These are phyloP conservation scores for Hippophae rhamnoides DNA, from an alignment of 306 rosid genomes.

Conservation along the genomic window DNA sequence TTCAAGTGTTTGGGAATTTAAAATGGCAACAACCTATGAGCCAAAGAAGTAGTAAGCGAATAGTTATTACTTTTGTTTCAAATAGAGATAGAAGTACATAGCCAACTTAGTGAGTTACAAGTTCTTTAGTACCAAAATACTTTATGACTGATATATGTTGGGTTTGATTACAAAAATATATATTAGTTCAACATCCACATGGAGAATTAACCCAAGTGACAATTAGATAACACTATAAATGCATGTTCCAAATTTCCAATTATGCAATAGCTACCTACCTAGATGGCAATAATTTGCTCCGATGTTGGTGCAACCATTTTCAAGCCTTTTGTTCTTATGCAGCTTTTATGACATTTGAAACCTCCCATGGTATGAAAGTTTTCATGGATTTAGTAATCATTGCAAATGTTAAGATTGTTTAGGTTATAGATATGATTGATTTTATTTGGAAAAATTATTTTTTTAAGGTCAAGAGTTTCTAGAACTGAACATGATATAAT, in stretches of 20 bases:
- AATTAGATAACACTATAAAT: neutral
- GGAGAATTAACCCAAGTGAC: neutral
- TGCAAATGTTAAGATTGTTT: too few relatives aligned
- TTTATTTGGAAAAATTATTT: too few relatives aligned
- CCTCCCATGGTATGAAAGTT: conserved; percentile 33
- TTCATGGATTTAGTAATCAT: neutral
- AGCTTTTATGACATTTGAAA: conserved; percentile 35
- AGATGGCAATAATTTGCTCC: conserved; percentile 25
- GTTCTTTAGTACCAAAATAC: neutral
- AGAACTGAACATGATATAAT: too few relatives aligned
- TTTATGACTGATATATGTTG: neutral
- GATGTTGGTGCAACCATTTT: conserved; percentile 60
- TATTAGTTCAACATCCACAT: too few relatives aligned
- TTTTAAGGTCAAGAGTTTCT: too few relatives aligned
- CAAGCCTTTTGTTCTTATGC: conserved; percentile 49
- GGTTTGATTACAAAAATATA: too few relatives aligned
- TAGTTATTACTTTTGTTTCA: too few relatives aligned
- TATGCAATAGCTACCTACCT: conserved; percentile 35
- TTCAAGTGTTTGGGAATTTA: conserved; percentile 91
- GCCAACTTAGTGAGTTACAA: too few relatives aligned
- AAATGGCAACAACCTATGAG: conserved; percentile 92
- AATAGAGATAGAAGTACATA: neutral
- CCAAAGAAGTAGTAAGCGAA: conserved; percentile 4
- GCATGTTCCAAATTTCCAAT: neutral
- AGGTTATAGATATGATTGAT: too few relatives aligned